These are phyloP conservation scores for Mycena metata DNA, from an alignment of 768 basidiomycete species.

Conservation along the genomic window DNA sequence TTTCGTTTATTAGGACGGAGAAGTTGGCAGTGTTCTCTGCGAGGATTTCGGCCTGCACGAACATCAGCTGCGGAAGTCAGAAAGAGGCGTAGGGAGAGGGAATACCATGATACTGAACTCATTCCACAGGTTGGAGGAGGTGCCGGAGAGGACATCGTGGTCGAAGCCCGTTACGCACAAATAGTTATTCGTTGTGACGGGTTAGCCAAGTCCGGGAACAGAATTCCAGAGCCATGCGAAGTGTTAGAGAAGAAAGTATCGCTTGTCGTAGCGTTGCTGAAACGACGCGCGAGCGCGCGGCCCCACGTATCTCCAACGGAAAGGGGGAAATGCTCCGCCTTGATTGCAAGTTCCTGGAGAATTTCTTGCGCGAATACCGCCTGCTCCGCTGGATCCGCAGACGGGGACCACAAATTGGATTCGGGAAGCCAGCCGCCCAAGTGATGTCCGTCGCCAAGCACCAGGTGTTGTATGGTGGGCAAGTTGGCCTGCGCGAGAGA, in stretches of 20 bases:
- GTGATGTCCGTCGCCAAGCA: slow-evolving; percentile 41
- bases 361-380: slow-evolving; percentile 43
- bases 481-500: slow-evolving; percentile 58
- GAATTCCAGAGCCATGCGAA: slow-evolving; percentile 62
- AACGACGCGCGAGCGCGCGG: slow-evolving; percentile 60
- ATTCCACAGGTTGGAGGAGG: slow-evolving; percentile 47
- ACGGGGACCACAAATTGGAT: slow-evolving; percentile 37
- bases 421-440: slow-evolving; percentile 54
- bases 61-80: not conserved
- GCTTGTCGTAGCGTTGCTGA: slow-evolving; percentile 61
- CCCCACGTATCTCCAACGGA: slow-evolving; percentile 31
- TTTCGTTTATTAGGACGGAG: slow-evolving; percentile 32
- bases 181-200: slow-evolving; percentile 52
- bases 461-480: slow-evolving; percentile 53
- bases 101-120: slow-evolving; percentile 19
- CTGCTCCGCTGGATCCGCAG: slow-evolving; percentile 41
- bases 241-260: slow-evolving; percentile 55
- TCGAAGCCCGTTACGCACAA: slow-evolving; percentile 70
- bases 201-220: slow-evolving; percentile 56
- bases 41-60: slow-evolving; percentile 15
- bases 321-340: slow-evolving; percentile 41
- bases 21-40: slow-evolving; percentile 29
- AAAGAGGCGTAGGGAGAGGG: not conserved
- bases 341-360: slow-evolving; percentile 46
- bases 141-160: slow-evolving; percentile 65